Conservation (phyloP, 2,329 filamentous ascomycete genomes). For the Scleromitrula shiraiana region DNA sequence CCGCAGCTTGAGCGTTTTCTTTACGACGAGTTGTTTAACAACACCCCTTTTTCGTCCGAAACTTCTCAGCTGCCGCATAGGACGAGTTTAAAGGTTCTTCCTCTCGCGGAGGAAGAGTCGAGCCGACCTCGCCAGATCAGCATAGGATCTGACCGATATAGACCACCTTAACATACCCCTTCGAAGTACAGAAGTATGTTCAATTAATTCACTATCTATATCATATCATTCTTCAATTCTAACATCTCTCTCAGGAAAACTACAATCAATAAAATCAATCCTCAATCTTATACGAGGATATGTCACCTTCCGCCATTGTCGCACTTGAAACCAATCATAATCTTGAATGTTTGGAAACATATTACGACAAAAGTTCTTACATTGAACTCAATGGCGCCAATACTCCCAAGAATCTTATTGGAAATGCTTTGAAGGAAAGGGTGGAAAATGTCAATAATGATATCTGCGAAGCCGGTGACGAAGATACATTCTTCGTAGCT, state of each 20-base stretch:
- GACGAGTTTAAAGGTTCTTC: constrained; percentile 96
- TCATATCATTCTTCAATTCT: not conserved
- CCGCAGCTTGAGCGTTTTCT: constrained; percentile 43
- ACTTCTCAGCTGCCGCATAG: constrained; percentile 98
- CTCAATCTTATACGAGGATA: constrained; percentile 33
- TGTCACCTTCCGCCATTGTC: constrained; percentile 63
- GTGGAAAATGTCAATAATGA: constrained; percentile 81
- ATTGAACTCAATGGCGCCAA: constrained; percentile 26
- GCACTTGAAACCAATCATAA: constrained; percentile 36
- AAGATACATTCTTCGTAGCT: constrained; percentile 97
- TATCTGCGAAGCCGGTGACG: constrained; percentile 81
- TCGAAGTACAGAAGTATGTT: constrained; percentile 22
- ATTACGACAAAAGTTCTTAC: constrained; percentile 23
- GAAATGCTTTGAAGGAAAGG: constrained; percentile 77
- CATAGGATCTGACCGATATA: constrained; percentile 85
- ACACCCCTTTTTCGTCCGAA: constrained; percentile 49
- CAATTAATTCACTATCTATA: not conserved
- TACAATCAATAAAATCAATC: constrained; percentile 13
- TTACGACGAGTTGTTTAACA: constrained; percentile 42
- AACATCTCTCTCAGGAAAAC: constrained; percentile 2
- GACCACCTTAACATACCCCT: constrained; percentile 78
- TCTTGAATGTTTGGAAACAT: constrained; percentile 25
- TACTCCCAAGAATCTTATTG: constrained; percentile 70
- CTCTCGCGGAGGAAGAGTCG: constrained; percentile 99
- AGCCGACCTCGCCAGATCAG: constrained; percentile 92